Evolutionary conservation across 441 rosid genomes (phyloP), one percentile per base, ranked within the genome.

Genomic region (Sinapis alba): DNA sequence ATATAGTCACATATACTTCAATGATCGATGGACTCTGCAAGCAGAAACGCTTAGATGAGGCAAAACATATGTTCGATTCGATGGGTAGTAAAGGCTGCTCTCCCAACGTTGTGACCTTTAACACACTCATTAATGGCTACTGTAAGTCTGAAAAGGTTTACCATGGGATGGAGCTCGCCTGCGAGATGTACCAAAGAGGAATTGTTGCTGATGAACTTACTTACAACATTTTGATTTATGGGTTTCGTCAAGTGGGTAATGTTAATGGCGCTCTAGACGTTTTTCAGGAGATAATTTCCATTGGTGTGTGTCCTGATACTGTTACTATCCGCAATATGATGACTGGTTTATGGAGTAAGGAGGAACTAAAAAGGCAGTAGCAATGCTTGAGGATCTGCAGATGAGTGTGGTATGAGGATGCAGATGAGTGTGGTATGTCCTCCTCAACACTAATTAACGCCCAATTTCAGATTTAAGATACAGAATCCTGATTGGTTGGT

Each of bases 61-160:
- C 54, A 1, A 64, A 38, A 24, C 20, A 15, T 7, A 64, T 43
- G 36, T 41, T 64, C 23, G 56, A 64, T 64, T 41, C 26, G 21
- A 43, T 64, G 69, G 21, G 6, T 64, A 15, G 13, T 20, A 43
- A 64, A 16, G 54, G 56, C 13, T 43, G 21, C 68, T 64, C 68
- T 24, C 69, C 69, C 0, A 0, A 65, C 5, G 23, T 24, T 2
- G 69, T 65, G 36, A 43, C 57, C 1, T 65, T 24, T 5, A 65
- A 3, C 3, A 60, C 23, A 3, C 63, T 59, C 3, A 59, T 59
- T 7, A 7, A 59, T 7, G 63, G 63, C 5, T 24, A 43, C 6
- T 64, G 54, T n/a, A 65, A 43, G 21, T n/a, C 69, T 0, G 5
- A 2, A 8, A 65, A 0, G 36, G 7, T 43, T 9, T 6, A 15